phyloP scores from a whole-genome alignment of 1,284 basidiomycete species.

The Irpex sp. region DNA sequence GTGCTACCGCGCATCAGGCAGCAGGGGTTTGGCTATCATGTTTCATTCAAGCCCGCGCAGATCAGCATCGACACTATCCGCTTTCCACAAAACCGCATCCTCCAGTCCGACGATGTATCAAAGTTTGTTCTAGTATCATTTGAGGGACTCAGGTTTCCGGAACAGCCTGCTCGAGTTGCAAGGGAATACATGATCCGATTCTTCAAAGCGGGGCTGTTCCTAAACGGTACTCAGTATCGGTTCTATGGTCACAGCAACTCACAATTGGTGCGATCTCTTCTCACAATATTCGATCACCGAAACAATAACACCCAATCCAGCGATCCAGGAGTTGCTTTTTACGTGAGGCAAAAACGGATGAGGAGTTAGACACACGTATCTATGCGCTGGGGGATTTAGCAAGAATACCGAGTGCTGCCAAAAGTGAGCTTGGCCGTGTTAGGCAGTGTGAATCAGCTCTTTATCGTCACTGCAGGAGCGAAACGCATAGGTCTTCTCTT shows the following conservation, averaged over 20 bases:
- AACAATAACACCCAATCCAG: slow-evolving; percentile 26
- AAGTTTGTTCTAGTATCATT: slow-evolving; percentile 57
- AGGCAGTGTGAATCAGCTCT: no score
- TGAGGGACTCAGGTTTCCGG: slow-evolving; percentile 48
- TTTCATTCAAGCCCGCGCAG: slow-evolving; percentile 45
- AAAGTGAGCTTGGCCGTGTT: slow-evolving; percentile 37
- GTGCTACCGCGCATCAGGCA: slow-evolving; percentile 24
- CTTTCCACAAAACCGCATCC: slow-evolving; percentile 54
- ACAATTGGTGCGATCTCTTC: slow-evolving; percentile 43
- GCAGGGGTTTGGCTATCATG: slow-evolving; percentile 37
- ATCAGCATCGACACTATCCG: slow-evolving; percentile 45
- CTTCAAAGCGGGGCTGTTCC: slow-evolving; percentile 48
- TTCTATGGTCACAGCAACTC: slow-evolving; percentile 70
- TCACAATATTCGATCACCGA: not conserved
- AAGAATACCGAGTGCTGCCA: slow-evolving; percentile 58
- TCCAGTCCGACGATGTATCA: slow-evolving; percentile 48
- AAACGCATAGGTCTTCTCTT: slow-evolving; percentile 66
- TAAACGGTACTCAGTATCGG: slow-evolving; percentile 58
- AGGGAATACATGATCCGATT: slow-evolving; percentile 54
- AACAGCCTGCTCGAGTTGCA: slow-evolving; percentile 38
- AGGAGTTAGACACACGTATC: slow-evolving; percentile 51
- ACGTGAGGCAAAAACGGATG: slow-evolving; percentile 47
- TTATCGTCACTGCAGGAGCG: slow-evolving; percentile 38
- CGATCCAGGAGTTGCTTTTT: slow-evolving; percentile 60
- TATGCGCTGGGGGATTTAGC: slow-evolving; percentile 54